Base-by-base conservation (phyloP, 2,329 filamentous ascomycete genomes). In the Leptographium galeiforme region DNA sequence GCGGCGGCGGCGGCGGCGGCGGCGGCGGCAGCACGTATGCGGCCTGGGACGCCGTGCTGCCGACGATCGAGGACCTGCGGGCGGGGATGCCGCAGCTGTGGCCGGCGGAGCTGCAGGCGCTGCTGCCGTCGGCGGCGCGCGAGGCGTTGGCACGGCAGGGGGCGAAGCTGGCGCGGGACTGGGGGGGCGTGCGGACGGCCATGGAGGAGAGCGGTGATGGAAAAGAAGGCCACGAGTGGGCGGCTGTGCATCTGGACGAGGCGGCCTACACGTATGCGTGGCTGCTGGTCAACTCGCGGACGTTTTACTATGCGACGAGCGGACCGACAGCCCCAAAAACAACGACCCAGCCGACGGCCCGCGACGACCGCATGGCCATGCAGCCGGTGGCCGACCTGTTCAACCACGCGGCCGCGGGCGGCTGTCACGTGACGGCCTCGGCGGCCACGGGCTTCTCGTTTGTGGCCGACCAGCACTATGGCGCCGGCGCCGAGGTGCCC, bases 381-480 rank as follows among this genome's bases (percentile, higher is more conserved):
- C 84, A 82, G 65, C 85, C 85, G 1, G 82, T 86, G 50, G 79
- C 83, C 6, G 85, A 89, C 64, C 79, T 85, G 53, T 83, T 88
- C 70, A 89, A 78, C 60, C 75, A 77, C 61, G 55, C 58, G 16
- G 64, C 68, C 7, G 66, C 73, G 47, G 60, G 61, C 13, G 72
- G 75, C 14, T 82, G 79, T 64, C 64, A 70, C 14, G 78, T 79
- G 0, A 63, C 70, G 25, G 25, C 25, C 6, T 77, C 76, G 60
- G 69, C 72, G 49, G 58, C 66, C 0, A 63, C 67, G 3, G 76
- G 74, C 14, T 86, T 81, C 65, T 71, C 70, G 19, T 72, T 85
- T 49, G 72, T 67, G 18, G 73, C 79, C 10, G 67, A 74, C 53
- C 65, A 68, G 3, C 62, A 67, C 2, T 81, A 84, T 61, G 63